Evolutionary conservation across 345 rosid species (phyloP).

Genomic region (Draba incana): DNA sequence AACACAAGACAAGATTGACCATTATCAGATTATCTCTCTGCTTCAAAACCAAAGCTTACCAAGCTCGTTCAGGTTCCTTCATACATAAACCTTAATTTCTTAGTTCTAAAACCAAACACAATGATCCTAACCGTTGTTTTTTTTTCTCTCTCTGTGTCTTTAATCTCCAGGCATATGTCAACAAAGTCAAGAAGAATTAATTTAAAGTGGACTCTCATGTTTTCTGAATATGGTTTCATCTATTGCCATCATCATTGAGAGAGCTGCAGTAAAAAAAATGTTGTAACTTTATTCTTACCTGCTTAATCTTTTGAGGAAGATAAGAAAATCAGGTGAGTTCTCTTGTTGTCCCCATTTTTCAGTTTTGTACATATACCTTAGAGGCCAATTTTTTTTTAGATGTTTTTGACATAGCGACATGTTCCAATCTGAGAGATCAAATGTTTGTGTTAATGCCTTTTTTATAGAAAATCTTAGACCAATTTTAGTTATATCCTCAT

Average conservation of each 20-base stretch:
- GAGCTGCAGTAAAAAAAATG: conserved; percentile 17
- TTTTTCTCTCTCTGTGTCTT: conserved; percentile 20
- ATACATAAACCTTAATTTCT: not conserved
- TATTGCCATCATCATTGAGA: not conserved
- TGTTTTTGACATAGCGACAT: not conserved
- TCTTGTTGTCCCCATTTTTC: conserved; percentile 24
- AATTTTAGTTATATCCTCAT: conserved; percentile 10
- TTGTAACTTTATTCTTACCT: conserved; percentile 9
- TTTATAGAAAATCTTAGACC: conserved; percentile 12
- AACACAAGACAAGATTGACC: conserved; percentile 87
- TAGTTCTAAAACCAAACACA: not conserved
- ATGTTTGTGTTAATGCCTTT: too few species aligned
- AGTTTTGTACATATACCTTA: conserved; percentile 27
- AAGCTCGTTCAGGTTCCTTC: conserved; percentile 87
- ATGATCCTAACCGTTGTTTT: not conserved
- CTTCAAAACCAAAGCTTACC: conserved; percentile 79
- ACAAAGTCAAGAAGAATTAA: conserved; percentile 42
- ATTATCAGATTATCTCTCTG: conserved; percentile 73
- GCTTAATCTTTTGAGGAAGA: conserved; percentile 6
- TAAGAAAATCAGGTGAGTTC: conserved; percentile 1
- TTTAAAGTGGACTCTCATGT: not conserved
- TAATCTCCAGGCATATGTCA: conserved; percentile 38
- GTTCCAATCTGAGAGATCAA: too few species aligned
- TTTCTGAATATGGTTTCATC: not conserved
- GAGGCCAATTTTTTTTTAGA: not conserved